A percentile compares a stretch with the other conserved stretches of the same genome.
These are phyloP conservation scores for Alloteropsis semialata DNA, from an alignment of 176 grass and related monocot genomes.

Conservation along the genomic window DNA sequence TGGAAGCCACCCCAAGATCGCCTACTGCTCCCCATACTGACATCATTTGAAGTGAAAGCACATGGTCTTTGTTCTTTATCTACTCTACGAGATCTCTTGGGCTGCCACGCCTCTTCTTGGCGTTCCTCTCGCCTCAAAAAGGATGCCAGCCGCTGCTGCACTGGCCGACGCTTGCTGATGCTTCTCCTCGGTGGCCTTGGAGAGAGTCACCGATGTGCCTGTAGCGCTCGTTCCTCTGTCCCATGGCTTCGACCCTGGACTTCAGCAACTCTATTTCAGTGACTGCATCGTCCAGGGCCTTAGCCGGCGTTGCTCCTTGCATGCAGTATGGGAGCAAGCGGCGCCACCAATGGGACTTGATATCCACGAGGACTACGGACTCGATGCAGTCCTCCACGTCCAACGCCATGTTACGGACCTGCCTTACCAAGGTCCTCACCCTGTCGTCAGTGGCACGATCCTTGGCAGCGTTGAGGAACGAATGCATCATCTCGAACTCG, in stretches of 20 bases:
- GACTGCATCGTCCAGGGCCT: not conserved
- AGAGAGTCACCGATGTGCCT: not conserved
- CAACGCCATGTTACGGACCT: slow-evolving; percentile 1
- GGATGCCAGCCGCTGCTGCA: not conserved
- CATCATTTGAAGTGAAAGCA: not conserved
- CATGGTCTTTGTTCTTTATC: not conserved
- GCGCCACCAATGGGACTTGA: not conserved
- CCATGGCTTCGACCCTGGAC: not conserved
- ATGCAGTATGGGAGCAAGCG: not conserved
- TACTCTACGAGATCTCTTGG: not conserved
- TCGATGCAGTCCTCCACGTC: slow-evolving; percentile 33
- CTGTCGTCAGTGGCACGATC: too few species aligned
- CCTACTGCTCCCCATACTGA: not conserved
- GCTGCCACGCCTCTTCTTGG: not conserved
- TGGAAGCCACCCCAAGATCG: not conserved
- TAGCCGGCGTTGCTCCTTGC: not conserved
- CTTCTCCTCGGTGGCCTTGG: not conserved
- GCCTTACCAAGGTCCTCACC: too few species aligned
- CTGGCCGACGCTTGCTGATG: not conserved
- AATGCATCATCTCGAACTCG: too few species aligned
- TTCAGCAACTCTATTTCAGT: not conserved
- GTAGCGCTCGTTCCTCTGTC: not conserved
- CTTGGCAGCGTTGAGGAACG: too few species aligned
- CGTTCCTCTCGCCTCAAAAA: not conserved
- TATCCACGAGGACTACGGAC: not conserved